phyloP scores from a whole-genome alignment of 129 eudicot genomes.

The Lactuca saligna region DNA sequence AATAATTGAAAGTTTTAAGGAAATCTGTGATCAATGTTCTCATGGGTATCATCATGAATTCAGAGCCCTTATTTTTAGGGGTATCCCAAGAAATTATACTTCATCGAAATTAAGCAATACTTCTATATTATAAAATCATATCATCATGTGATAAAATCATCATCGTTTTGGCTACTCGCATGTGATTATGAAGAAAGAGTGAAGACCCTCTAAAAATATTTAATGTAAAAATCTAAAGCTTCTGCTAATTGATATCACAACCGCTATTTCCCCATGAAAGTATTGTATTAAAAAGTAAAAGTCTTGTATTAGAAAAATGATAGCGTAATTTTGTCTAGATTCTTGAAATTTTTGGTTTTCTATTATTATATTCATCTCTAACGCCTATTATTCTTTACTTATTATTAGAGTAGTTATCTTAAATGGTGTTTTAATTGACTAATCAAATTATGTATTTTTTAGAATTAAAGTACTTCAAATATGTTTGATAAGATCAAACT shows the following conservation, averaged over 20 bases:
- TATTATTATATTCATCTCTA: neutral
- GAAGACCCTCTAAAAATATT: conserved; percentile 15
- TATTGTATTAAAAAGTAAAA: too few relatives aligned
- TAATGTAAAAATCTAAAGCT: conserved; percentile 17
- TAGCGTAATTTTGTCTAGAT: neutral
- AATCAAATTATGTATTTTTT: neutral
- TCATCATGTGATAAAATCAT: conserved; percentile 34
- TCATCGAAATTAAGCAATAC: conserved; percentile 1
- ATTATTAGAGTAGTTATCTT: neutral
- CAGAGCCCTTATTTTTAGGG: conserved; percentile 31
- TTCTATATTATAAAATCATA: conserved; percentile 18
- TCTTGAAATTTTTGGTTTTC: neutral
- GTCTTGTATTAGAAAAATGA: too few relatives aligned
- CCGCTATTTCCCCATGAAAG: neutral
- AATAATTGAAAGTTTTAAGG: conserved; percentile 36
- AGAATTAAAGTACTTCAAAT: neutral
- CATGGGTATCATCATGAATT: conserved; percentile 32
- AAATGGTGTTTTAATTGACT: neutral
- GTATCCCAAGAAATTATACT: conserved; percentile 35
- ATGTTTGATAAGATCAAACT: neutral
- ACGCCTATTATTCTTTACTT: neutral
- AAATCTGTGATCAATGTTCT: conserved; percentile 34
- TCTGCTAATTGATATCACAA: conserved; percentile 6
- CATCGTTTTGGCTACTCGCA: conserved; percentile 32
- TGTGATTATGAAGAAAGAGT: conserved; percentile 11